Evolutionary conservation across 495 filamentous ascomycete species (phyloP).

Genomic region (Hypoxylon fuscum): DNA sequence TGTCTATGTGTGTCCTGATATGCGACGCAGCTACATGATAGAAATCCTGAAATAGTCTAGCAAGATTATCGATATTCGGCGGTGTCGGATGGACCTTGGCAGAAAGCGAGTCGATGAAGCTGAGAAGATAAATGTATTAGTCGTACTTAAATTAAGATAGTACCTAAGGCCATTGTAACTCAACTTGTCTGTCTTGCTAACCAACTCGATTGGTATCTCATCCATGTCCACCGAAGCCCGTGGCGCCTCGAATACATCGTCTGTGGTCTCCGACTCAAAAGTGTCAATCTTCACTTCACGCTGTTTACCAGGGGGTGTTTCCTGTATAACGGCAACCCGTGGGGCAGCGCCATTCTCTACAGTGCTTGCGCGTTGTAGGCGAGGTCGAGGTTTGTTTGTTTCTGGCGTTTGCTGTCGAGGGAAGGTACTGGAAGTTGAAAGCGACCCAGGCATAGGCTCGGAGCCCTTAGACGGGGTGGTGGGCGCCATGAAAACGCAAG

Average conservation of each 20-base stretch:
- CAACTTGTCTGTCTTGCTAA: conserved; percentile 88
- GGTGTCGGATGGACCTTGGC: conserved; percentile 88
- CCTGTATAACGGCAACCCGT: conserved; percentile 47
- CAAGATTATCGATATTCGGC: conserved; percentile 82
- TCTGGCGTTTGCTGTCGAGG: conserved; percentile 61
- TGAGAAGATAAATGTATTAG: conserved; percentile 45
- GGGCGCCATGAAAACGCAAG: conserved; percentile 40
- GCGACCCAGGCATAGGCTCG: conserved; percentile 37
- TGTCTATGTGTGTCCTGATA: conserved; percentile 87
- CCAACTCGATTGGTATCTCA: conserved; percentile 90
- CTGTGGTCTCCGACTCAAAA: conserved; percentile 61
- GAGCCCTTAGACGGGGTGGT: conserved; percentile 47
- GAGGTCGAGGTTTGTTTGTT: conserved; percentile 49
- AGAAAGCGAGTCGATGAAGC: conserved; percentile 90
- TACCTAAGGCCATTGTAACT: conserved; percentile 22
- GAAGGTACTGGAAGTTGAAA: conserved; percentile 58
- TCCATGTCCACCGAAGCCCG: conserved; percentile 73
- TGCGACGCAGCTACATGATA: conserved; percentile 84
- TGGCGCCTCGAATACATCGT: conserved; percentile 62
- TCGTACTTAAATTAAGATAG: conserved; percentile 10
- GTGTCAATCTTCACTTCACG: conserved; percentile 48
- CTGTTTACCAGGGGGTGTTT: conserved; percentile 26
- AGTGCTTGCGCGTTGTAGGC: conserved; percentile 68
- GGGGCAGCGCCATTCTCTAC: conserved; percentile 63
- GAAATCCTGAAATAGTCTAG: conserved; percentile 92